These are phyloP conservation scores for Coemansia sp. DNA, from an alignment of 192 early-diverging fungal species.

Conservation along the genomic window DNA sequence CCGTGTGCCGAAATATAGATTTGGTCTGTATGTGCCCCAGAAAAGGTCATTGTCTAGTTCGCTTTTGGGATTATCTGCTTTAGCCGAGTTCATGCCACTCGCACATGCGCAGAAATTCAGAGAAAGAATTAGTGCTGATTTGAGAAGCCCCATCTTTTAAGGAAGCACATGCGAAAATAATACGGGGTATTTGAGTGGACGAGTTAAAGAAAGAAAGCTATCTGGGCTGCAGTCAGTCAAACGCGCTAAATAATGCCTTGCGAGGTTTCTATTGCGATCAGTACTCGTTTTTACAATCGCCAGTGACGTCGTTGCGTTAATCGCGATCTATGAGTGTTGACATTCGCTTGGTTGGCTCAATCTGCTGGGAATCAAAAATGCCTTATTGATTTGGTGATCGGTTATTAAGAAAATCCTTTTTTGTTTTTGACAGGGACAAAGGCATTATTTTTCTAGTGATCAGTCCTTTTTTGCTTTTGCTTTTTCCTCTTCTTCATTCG, in stretches of 20 bases:
- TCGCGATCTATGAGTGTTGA: too few relatives aligned
- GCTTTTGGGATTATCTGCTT: slow-evolving; percentile 5
- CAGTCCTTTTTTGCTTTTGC: background rate
- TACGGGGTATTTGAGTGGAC: background rate
- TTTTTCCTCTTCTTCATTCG: background rate
- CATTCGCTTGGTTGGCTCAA: too few relatives aligned
- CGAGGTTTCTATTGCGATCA: too few relatives aligned
- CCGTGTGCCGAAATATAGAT: slow-evolving; percentile 90
- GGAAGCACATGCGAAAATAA: background rate
- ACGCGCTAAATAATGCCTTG: too few relatives aligned
- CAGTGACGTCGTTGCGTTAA: too few relatives aligned
- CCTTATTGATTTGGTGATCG: too few relatives aligned
- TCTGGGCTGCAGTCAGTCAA: background rate
- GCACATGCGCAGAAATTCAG: slow-evolving; percentile 1
- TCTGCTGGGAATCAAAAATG: too few relatives aligned
- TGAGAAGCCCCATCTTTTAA: slow-evolving; percentile 11
- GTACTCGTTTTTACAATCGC: too few relatives aligned
- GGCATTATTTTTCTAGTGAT: background rate
- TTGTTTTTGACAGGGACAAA: background rate
- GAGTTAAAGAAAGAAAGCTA: background rate
- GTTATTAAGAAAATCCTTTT: background rate
- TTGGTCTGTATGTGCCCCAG: slow-evolving; percentile 92
- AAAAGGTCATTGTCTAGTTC: slow-evolving; percentile 59
- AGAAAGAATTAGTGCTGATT: background rate
- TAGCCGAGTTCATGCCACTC: background rate